These are phyloP conservation scores for Pezicula rhizophila DNA, from an alignment of 2,329 filamentous ascomycete species.

Conservation along the genomic window DNA sequence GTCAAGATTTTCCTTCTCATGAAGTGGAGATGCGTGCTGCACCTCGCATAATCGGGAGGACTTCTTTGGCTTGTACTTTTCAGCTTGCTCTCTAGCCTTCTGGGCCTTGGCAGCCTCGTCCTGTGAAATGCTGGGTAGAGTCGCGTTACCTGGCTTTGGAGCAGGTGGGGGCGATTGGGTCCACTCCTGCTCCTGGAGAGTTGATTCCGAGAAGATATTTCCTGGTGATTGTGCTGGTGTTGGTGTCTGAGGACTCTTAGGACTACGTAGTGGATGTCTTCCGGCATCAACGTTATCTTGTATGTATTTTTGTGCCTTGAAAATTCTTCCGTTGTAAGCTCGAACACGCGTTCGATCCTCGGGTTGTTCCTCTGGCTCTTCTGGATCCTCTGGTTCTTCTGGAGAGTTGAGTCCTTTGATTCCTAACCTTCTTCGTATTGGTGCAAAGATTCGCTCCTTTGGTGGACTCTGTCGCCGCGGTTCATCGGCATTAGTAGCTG, in stretches of 20 bases:
- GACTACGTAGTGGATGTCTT: background rate
- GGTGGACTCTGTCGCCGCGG: background rate
- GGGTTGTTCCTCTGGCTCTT: background rate
- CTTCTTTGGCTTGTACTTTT: constrained; percentile 3
- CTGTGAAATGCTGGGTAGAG: background rate
- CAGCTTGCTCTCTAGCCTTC: background rate
- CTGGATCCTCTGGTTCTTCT: background rate
- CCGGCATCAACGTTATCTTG: too few species aligned
- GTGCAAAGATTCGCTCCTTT: background rate
- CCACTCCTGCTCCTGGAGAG: constrained; percentile 1
- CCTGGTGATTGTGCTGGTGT: background rate
- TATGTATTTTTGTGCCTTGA: too few species aligned
- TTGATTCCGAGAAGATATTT: background rate
- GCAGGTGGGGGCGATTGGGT: constrained; percentile 2
- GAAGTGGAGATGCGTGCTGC: background rate
- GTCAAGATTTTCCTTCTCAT: background rate
- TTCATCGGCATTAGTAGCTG: background rate
- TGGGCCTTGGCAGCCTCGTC: background rate
- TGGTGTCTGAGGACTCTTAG: background rate
- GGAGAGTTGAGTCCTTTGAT: background rate
- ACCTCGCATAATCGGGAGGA: constrained; percentile 2
- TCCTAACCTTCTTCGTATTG: background rate
- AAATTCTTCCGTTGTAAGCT: too few species aligned
- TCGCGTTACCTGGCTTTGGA: constrained; percentile 1
- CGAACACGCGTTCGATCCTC: background rate